Evolutionary conservation across 1,139 yeast genomes (phyloP).

Genomic region (Lodderomyces elongisporus): DNA sequence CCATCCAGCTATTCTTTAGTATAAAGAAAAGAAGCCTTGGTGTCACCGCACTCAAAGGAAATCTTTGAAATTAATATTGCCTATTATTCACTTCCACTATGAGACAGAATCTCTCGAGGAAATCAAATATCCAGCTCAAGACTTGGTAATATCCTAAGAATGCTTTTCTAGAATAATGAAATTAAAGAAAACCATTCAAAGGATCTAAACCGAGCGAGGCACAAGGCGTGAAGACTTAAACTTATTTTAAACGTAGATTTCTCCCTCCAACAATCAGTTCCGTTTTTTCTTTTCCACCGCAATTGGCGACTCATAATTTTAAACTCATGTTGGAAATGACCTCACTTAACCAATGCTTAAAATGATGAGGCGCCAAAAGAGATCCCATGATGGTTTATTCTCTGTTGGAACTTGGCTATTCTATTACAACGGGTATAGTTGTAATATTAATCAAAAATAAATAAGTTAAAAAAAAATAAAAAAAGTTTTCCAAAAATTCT

Average conservation of each 20-base stretch:
- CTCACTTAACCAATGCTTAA: slow-evolving; percentile 5
- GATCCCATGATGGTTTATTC: too few species aligned
- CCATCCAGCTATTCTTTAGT: slow-evolving; percentile 36
- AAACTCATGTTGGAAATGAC: slow-evolving; percentile 10
- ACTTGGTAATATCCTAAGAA: slow-evolving; percentile 22
- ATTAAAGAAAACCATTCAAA: too few species aligned
- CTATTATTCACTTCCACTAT: slow-evolving; percentile 47
- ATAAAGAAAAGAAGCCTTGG: slow-evolving; percentile 32
- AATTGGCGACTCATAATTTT: background rate
- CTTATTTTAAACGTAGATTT: background rate
- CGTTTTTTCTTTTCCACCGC: background rate
- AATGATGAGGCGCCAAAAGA: too few species aligned
- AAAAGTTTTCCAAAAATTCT: slow-evolving; percentile 78
- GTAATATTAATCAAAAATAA: too few species aligned
- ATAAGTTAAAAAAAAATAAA: too few species aligned
- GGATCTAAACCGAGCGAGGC: slow-evolving; percentile 69
- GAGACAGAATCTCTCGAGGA: too few species aligned
- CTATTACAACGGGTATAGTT: too few species aligned
- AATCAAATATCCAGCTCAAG: slow-evolving; percentile 67
- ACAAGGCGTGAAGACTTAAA: slow-evolving; percentile 49
- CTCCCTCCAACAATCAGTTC: background rate
- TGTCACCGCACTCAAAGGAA: slow-evolving; percentile 75
- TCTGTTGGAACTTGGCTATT: too few species aligned
- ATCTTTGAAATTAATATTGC: slow-evolving; percentile 49
- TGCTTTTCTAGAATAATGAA: too few species aligned